Evolutionary conservation across 2,329 filamentous ascomycete genomes (phyloP), one percentile per base, ranked within the genome.

Genomic region (Cordyceps tenuipes): DNA sequence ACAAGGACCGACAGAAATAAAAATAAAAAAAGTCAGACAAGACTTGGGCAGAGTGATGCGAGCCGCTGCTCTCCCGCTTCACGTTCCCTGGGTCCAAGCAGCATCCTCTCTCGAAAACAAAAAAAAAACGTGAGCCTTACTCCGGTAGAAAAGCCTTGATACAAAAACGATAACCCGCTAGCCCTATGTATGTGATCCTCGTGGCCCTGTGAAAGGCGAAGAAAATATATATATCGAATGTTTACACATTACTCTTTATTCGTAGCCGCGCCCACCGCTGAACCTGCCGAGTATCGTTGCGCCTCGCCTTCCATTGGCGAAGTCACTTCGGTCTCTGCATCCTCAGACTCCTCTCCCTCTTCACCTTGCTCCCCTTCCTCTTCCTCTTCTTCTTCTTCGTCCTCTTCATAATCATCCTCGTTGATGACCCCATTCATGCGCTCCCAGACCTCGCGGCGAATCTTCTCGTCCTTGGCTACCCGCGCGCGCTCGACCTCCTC

Each of bases 401-500:
- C 65, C 2, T 67, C 64, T 4, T 65, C 66, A 17, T 61, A 64
- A 6, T 67, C 69, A 2, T 65, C 67, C 9, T 66, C 69, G 0
- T 74, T 74, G 19, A 76, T 75, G 17, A 82, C 72, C 13, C 84
- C 84, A 66, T 87, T 87, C 76, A 82, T 79, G 47, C 83, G 75
- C 66, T 87, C 84, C 85, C 85, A 88, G 13, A 87, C 89, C 72
- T 97, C 92, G 67, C 84, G 87, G 61, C 92, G 81, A 62, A 91
- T 91, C 66, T 84, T 82, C 62, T 97, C 94, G 68, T 99, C 94
- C 71, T 93, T 96, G 41, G 86, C 83, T 69, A 87, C 88, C 54
- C 94, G 82, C 50, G 90, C 79, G 57, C 94, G 82, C 75, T 99
- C 94, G 0, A 92, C 88, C 75, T 99, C 94, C 72, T 97, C 94